Percentiles rank a stretch among this genome's conserved stretches.
phyloP scores from a whole-genome alignment of 2,329 filamentous ascomycete species.

The Monosporascus sp. region DNA sequence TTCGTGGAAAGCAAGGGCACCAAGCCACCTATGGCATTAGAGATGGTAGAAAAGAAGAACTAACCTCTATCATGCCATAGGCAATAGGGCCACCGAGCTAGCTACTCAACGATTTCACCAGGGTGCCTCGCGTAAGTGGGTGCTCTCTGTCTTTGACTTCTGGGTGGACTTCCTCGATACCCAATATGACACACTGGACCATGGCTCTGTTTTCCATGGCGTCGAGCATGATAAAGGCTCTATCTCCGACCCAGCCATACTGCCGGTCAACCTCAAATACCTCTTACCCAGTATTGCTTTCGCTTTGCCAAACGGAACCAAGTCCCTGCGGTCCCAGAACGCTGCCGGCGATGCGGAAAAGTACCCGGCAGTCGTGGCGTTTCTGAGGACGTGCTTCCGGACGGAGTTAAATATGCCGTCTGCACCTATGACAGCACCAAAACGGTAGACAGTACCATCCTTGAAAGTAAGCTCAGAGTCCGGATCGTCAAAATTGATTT shows the following conservation, averaged over 20 bases:
- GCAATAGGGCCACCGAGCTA: neutral
- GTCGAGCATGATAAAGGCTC: neutral
- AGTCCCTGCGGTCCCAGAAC: neutral
- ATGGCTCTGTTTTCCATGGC: neutral
- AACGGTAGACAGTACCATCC: neutral
- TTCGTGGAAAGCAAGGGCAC: no score
- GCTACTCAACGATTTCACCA: neutral
- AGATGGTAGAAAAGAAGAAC: no score
- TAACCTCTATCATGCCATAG: neutral
- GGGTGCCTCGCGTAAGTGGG: neutral
- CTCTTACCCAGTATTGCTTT: neutral
- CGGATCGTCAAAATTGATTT: neutral
- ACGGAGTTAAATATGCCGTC: slow-evolving; percentile 1
- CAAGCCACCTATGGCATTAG: no score
- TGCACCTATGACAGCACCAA: slow-evolving; percentile 1
- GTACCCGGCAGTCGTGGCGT: neutral
- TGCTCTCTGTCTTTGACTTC: neutral
- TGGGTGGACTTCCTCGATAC: neutral
- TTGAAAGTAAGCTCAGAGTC: neutral
- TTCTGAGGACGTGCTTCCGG: neutral
- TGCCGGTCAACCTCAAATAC: neutral
- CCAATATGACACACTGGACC: neutral
- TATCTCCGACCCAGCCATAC: neutral
- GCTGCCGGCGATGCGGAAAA: neutral
- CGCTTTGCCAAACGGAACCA: neutral